Evolutionary conservation across 345 rosid species (phyloP).

Genomic region (Trapa incisa): DNA sequence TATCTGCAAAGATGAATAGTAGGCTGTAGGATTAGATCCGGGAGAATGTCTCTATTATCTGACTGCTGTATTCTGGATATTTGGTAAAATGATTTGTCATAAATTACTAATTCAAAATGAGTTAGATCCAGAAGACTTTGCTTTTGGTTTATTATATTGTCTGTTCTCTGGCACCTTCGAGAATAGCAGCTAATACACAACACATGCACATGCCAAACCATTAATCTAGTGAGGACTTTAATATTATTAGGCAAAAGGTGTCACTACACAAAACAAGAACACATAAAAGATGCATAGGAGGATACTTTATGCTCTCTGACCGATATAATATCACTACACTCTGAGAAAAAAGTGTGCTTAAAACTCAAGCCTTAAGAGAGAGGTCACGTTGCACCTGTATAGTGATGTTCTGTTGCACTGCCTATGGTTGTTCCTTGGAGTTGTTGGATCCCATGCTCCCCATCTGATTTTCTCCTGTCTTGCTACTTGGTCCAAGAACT

Average conservation of each 20-base stretch:
- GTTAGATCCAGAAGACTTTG: background rate
- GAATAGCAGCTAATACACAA: background rate
- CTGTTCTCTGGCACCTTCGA: background rate
- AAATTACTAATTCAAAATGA: background rate
- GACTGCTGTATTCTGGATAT: too few species aligned
- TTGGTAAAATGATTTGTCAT: too few species aligned
- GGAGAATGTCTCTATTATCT: too few species aligned
- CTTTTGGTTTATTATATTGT: background rate
- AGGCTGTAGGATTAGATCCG: too few species aligned
- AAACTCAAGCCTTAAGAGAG: background rate
- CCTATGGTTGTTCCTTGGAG: slow-evolving; percentile 14
- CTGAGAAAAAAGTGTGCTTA: background rate
- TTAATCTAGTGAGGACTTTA: background rate
- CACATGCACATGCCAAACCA: background rate
- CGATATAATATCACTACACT: background rate
- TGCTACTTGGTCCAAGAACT: slow-evolving; percentile 41
- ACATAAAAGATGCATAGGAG: background rate
- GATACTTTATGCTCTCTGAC: background rate
- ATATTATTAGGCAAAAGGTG: background rate
- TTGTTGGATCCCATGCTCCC: slow-evolving; percentile 13
- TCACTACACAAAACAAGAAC: background rate
- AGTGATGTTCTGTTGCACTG: background rate
- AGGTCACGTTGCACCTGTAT: background rate
- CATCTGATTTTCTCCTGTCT: slow-evolving; percentile 14
- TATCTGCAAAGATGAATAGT: too few species aligned